Evolutionary conservation across 257 asterid species (phyloP).

Genomic region (Pogostemon cablin): DNA sequence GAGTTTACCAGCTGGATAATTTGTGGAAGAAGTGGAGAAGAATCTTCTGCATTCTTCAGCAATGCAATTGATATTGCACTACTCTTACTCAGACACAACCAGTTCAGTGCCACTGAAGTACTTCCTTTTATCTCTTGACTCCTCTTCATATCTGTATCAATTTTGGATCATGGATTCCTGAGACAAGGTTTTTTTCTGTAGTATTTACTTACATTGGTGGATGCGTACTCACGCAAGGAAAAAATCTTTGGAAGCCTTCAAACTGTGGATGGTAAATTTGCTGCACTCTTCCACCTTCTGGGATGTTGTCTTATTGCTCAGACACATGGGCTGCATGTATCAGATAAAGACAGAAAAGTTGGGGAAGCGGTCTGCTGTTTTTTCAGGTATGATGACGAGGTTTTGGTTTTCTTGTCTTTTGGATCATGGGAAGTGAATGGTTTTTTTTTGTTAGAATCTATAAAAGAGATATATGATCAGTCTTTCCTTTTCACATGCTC

Average conservation of each 20-base stretch:
- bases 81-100: conserved; percentile 75
- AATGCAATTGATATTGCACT: conserved; percentile 79
- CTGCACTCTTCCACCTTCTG: conserved; percentile 77
- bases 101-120: conserved; percentile 85
- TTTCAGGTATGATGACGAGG: conserved; percentile 62
- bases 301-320: conserved; percentile 92
- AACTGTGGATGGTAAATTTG: conserved; percentile 59
- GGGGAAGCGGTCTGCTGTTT: conserved; percentile 85
- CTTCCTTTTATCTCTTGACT: conserved; percentile 34
- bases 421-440: conserved; percentile 5
- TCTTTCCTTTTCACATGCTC: conserved; percentile 7
- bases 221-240: conserved; percentile 73
- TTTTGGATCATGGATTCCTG: conserved; percentile 39
- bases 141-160: conserved; percentile 16
- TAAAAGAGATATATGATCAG: conserved; percentile 14
- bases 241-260: conserved; percentile 75
- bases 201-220: conserved; percentile 85
- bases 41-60: conserved; percentile 77
- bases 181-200: conserved; percentile 41
- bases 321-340: conserved; percentile 63
- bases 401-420: conserved; percentile 19
- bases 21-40: conserved; percentile 77
- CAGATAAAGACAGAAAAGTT: conserved; percentile 63
- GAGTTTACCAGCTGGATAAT: conserved; percentile 92
- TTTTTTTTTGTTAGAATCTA: conserved; percentile 14